Base-by-base conservation (phyloP, 148 eudicot genomes). In the Silene uniflora region DNA sequence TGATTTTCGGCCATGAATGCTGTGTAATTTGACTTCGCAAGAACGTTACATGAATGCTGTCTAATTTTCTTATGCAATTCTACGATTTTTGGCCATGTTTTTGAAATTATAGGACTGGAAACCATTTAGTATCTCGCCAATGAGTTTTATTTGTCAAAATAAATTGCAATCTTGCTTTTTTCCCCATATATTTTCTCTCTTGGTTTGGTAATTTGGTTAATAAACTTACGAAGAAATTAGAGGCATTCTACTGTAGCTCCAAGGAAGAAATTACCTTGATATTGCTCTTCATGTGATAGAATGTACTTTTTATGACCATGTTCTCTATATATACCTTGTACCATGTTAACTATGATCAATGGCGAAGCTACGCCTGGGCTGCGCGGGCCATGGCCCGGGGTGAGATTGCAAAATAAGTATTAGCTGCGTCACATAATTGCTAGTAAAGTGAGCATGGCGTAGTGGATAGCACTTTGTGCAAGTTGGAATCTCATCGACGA, bases 241-340 rank as follows among this genome's bases (percentile, higher is more conserved):
- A 44, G 58, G 58, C 10, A 67, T 12, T 69, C 29, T 46, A 19
- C 24, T 46, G 3, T 19, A 69, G 29, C 72, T 46, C 29, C 23
- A 49, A 49, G 59, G 59, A 54, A 62, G n/a, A 35, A 5, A 62
- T 16, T 60, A n/a, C n/a, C 67, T 46, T 69, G 22, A n/a, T 75
- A 46, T 72, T 62, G 49, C 44, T 23, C 17, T 66, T 46, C 54
- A 42, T 73, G n/a, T 32, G 22, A 42, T 55, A 13, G 54, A 52
- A 59, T n/a, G 29, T 52, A 23, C 54, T 27, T 62, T 55, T 18
- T 12, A 1, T 47, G 5, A 19, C 27, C 63, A 8, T 3, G 60
- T 47, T 18, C 4, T 19, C 67, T 5, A 55, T 2, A 9, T 56
- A 9, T 18, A 32, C 54, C 3, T 71, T 78, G 62, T 18, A 25